Base-by-base conservation (phyloP, 768 basidiomycete species). In the Auricularia sp. region DNA sequence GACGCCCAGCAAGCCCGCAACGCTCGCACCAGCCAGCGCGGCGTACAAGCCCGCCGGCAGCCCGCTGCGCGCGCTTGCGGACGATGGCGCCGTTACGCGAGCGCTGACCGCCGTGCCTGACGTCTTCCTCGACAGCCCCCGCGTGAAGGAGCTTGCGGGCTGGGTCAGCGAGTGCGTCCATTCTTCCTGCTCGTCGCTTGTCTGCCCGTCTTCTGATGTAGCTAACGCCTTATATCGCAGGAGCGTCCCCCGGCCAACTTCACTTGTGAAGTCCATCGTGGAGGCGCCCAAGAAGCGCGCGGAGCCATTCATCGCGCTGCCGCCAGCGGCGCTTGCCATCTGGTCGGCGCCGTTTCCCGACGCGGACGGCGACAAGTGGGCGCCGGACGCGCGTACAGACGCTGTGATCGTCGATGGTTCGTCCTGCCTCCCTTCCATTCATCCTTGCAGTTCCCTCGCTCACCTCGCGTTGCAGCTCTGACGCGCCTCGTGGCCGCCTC, bases 401-500 rank as follows among this genome's bases (percentile, higher is more conserved):
- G 79, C 83, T 0, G 78, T 85, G 24, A 75, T 83, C 14, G 72
- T 89, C 54, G 81, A 88, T 77, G 85, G 90, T 90, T 64, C 2
- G 75, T 77, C 56, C 56, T 35, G n/a, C 66, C 29, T 3, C 14
- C 62, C 16, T 54, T 37, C 13, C 34, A 14, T n/a, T 54, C 29
- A 29, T 2, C 24, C 24, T 3, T 29, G 54, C 39, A 39, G 35
- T 51, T 33, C 45, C 45, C 29, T 34, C 62, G 8, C 63, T 56
- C 21, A 42, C 64, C 64, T 6, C 36, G 51, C 56, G 37, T 10
- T 63, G 16, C 68, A 92, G 91, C 84, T 4, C 77, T 94, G 3
- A 82, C 88, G 1, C 80, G 82, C 61, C 77, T 94, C 7, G 80
- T 83, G 6, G 88, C 85, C 65, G 84, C 86, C 0, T 94, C 92